Evolutionary conservation across 306 rosid species (phyloP), one percentile per base, ranked within the genome.

Genomic region (Rubus idaeus): DNA sequence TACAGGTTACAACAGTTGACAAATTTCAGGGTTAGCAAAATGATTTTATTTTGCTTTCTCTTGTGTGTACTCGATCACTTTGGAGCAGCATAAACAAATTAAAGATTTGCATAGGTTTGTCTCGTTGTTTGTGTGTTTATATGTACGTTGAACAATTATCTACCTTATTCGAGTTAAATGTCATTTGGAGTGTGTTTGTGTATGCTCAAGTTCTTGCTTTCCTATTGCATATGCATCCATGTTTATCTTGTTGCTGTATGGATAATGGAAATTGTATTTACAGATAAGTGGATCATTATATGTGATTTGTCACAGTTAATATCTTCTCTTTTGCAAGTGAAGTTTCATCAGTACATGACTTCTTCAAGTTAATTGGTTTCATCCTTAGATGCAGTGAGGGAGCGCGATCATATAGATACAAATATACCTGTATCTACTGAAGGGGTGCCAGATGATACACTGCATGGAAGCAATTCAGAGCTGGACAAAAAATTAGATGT

Each of bases 11-110:
- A 12, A 95, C 96, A 18, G 99, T 92, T 26, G 99, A 95, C 80
- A 95, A 95, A 80, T 95, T 95, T 89, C 99, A 95, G 90, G 99
- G 99, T 81, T 97, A 95, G 88, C 99, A 95, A 80, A 95, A 95
- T 82, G 99, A 95, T 89, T 95, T 83, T 85, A 90, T 90, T 83
- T 67, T 95, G 89, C 87, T 95, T 44, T 95, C 97, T 61, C 97
- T 95, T 65, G 97, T 89, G 73, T 97, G 99, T 53, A 89, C 97
- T 30, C 91, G 96, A 65, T 88, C 63, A 18, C 35, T 10, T 52
- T 71, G 49, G 63, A 52, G n/a, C 61, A 30, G 49, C 49, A 9
- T 17, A 41, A 65, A 4, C 70, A 41, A 40, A 17, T 40, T 6
- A 35, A 14, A 37, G 45, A 37, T 63, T 14, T 61, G 68, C 35